These are phyloP conservation scores for Paecilomyces niveus DNA, from an alignment of 2,329 filamentous ascomycete genomes.

Conservation along the genomic window DNA sequence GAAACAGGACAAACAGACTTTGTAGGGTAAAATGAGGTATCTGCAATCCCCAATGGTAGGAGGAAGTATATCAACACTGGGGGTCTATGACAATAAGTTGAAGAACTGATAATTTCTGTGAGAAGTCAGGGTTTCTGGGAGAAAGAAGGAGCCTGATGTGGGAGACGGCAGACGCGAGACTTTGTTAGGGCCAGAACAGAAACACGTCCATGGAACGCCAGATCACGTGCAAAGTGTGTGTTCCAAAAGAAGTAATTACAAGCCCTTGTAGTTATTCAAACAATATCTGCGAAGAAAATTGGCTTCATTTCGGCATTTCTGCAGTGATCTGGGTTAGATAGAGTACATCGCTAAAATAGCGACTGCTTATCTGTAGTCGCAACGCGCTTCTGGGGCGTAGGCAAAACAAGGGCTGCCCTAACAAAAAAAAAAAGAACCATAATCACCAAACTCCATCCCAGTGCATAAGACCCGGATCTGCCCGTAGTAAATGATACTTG, in stretches of 20 bases:
- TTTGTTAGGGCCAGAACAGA: neutral
- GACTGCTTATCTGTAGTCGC: neutral
- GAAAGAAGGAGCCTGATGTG: neutral
- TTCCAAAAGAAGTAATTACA: neutral
- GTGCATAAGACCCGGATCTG: constrained; percentile 10
- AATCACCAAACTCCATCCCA: constrained; percentile 22
- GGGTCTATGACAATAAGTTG: neutral
- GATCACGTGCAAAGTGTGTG: constrained; percentile 20
- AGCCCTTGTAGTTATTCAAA: neutral
- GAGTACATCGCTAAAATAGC: neutral
- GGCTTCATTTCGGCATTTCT: neutral
- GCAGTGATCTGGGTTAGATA: neutral
- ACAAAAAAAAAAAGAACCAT: neutral
- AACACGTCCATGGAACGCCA: constrained; percentile 24
- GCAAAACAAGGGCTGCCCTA: neutral
- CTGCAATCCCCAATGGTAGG: neutral
- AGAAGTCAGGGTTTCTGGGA: neutral
- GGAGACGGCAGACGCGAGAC: neutral
- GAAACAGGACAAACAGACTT: neutral
- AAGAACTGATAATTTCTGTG: neutral
- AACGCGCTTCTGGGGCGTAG: neutral
- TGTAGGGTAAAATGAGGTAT: neutral
- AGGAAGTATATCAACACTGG: neutral
- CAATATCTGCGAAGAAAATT: neutral
- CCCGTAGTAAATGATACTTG: constrained; percentile 4